Percentiles rank a stretch among this genome's conserved stretches.
These are phyloP conservation scores for Raffaelea arxii DNA, from an alignment of 2,329 filamentous ascomycete species.

Conservation along the genomic window DNA sequence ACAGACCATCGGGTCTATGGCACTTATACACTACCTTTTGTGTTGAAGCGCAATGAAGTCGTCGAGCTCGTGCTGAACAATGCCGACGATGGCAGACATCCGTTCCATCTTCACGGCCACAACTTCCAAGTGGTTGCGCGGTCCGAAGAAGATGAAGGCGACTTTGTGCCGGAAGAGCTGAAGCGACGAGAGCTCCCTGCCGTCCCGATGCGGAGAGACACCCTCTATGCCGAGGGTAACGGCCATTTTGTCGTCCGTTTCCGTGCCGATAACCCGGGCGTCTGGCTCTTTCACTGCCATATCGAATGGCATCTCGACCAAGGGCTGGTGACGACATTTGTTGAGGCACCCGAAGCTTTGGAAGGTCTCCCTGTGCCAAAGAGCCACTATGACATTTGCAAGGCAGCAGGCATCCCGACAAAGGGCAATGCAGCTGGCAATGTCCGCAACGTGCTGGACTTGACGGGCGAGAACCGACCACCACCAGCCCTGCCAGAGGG, in stretches of 20 bases:
- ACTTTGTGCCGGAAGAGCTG: slow-evolving; percentile 36
- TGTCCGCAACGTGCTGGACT: slow-evolving; percentile 13
- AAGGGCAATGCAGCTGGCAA: slow-evolving; percentile 19
- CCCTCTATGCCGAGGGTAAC: slow-evolving; percentile 28
- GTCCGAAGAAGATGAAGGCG: slow-evolving; percentile 44
- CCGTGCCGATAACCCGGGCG: slow-evolving; percentile 35
- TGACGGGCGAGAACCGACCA: slow-evolving; percentile 15
- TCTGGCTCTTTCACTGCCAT: slow-evolving; percentile 41
- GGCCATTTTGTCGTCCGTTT: slow-evolving; percentile 40
- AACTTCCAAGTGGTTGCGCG: slow-evolving; percentile 40
- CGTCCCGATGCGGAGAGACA: slow-evolving; percentile 48
- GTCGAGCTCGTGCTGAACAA: slow-evolving; percentile 55
- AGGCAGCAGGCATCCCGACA: slow-evolving; percentile 10
- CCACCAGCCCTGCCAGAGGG: slow-evolving; percentile 8
- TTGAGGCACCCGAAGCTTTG: slow-evolving; percentile 34
- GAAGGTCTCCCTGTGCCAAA: slow-evolving; percentile 50
- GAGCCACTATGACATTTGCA: slow-evolving; percentile 48
- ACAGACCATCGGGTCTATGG: slow-evolving; percentile 56
- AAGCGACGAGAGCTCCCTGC: slow-evolving; percentile 35
- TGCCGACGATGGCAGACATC: slow-evolving; percentile 12
- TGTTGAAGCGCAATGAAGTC: slow-evolving; percentile 58
- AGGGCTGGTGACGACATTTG: slow-evolving; percentile 32
- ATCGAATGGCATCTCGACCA: slow-evolving; percentile 46
- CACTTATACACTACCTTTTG: slow-evolving; percentile 51
- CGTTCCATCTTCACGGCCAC: slow-evolving; percentile 15